phyloP scores from a whole-genome alignment of 306 rosid genomes.

The Amphicarpaea edgeworthii region DNA sequence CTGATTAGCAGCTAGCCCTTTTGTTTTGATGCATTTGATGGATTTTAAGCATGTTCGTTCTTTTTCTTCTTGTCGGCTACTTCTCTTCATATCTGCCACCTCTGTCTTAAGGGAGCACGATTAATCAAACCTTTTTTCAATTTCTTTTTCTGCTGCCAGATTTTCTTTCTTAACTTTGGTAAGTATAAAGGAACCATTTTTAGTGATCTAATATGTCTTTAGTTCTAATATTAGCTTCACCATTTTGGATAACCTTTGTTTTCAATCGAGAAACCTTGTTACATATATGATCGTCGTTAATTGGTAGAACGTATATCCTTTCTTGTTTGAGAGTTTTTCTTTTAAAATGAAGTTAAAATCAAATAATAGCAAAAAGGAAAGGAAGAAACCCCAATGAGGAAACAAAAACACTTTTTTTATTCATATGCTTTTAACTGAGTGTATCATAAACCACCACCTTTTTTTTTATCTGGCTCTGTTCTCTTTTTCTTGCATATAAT shows the following conservation, averaged over 20 bases:
- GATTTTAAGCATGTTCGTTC: slow-evolving; percentile 33
- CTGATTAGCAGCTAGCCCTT: neutral
- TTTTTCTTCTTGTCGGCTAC: neutral
- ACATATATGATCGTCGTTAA: neutral
- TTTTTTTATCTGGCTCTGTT: neutral
- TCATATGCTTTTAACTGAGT: neutral
- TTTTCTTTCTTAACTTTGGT: slow-evolving; percentile 7
- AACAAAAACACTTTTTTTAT: neutral
- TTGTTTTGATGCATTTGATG: slow-evolving; percentile 31
- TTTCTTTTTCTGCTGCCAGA: neutral
- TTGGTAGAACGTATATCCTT: slow-evolving; percentile 2
- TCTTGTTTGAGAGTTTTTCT: neutral
- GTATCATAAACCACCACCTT: neutral
- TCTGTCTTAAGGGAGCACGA: neutral
- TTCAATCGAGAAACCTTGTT: neutral
- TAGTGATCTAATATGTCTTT: neutral
- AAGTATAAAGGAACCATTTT: neutral
- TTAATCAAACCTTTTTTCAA: no score
- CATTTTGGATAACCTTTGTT: slow-evolving; percentile 6
- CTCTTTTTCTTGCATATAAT: neutral
- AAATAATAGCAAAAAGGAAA: neutral
- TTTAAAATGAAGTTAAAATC: slow-evolving; percentile 23
- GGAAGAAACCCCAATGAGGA: neutral
- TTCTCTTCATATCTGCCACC: neutral
- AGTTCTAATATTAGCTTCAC: slow-evolving; percentile 19